Evolutionary conservation across 345 rosid species (phyloP).

Genomic region (Dimocarpus longan): DNA sequence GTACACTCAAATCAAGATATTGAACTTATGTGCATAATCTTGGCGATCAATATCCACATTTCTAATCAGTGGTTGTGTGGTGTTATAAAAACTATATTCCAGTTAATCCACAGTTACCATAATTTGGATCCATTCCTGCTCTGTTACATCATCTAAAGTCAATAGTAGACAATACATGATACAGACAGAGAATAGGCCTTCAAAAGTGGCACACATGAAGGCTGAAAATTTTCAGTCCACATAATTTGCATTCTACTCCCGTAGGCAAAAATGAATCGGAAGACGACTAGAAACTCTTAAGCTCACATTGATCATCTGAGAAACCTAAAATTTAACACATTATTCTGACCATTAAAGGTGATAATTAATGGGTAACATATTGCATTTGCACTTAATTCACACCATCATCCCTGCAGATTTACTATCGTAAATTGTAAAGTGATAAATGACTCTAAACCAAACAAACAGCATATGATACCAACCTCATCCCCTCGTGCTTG

Average conservation of each 20-base stretch:
- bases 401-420: background rate
- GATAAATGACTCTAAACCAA: background rate
- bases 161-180: background rate
- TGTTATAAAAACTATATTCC: background rate
- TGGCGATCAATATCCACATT: background rate
- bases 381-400: background rate
- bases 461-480: constrained; percentile 28
- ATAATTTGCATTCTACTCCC: background rate
- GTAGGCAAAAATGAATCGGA: background rate
- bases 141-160: background rate
- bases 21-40: background rate
- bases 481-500: constrained; percentile 99
- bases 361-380: background rate
- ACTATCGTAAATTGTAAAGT: background rate
- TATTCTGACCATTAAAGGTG: background rate
- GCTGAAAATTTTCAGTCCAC: background rate
- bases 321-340: background rate
- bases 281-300: background rate
- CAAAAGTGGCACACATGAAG: background rate
- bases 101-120: background rate
- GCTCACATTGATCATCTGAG: background rate
- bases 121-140: background rate
- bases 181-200: background rate
- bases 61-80: background rate
- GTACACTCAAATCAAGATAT: background rate